Conservation (phyloP, 345 rosid species). For the Rhizophora apiculata region DNA sequence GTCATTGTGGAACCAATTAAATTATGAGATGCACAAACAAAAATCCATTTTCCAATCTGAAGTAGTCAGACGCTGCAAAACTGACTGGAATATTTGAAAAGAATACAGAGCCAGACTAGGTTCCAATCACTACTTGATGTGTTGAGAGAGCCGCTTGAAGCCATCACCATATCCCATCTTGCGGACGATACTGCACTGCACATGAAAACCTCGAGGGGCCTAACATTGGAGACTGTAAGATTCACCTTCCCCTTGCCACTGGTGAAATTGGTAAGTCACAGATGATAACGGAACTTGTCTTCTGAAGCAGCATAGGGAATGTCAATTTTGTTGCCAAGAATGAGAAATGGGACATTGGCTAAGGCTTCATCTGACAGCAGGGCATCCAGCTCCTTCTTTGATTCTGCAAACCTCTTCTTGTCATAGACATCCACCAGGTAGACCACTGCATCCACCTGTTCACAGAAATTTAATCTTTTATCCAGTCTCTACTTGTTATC, state of each 20-base stretch:
- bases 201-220: constrained; percentile 61
- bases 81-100: constrained; percentile 1
- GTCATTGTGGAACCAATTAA: constrained; percentile 9
- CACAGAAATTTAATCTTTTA: not conserved
- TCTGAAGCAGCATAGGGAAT: constrained; percentile 52
- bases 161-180: constrained; percentile 71
- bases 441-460: constrained; percentile 60
- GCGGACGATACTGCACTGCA: constrained; percentile 61
- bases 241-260: constrained; percentile 56
- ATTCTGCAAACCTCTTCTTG: constrained; percentile 57
- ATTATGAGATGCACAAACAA: constrained; percentile 10
- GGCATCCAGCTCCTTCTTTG: constrained; percentile 55
- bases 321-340: constrained; percentile 59
- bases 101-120: constrained; percentile 10
- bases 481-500: not conserved
- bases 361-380: constrained; percentile 53
- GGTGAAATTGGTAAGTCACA: constrained; percentile 51
- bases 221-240: constrained; percentile 39
- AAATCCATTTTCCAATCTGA: constrained; percentile 18
- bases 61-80: constrained; percentile 13
- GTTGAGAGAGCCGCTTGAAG: constrained; percentile 61
- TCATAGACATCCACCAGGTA: constrained; percentile 60
- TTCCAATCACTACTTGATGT: constrained; percentile 46
- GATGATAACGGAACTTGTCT: constrained; percentile 49
- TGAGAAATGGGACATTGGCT: constrained; percentile 50